phyloP scores from a whole-genome alignment of 1,139 yeast species.

The Casaregolazyma lundiana region DNA sequence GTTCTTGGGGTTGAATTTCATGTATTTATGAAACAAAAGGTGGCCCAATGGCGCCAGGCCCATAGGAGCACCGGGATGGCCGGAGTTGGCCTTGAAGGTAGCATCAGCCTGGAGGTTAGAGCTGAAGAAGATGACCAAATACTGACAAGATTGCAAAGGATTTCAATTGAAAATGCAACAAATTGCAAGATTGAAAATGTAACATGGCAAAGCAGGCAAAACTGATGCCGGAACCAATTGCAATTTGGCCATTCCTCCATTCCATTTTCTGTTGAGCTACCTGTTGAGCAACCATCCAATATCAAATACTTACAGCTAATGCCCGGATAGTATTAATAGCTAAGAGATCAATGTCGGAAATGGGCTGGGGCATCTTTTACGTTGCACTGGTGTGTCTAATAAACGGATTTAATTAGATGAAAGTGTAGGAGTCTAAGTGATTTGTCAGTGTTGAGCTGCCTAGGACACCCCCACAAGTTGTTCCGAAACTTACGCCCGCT shows the following conservation, averaged over 20 bases:
- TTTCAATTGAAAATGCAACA: too few species aligned
- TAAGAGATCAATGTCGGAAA: slow-evolving; percentile 57
- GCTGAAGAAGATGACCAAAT: not conserved
- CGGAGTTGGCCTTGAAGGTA: slow-evolving; percentile 86
- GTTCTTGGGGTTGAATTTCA: slow-evolving; percentile 87
- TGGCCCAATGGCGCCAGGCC: slow-evolving; percentile 93
- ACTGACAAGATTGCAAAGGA: too few species aligned
- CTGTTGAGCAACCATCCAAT: too few species aligned
- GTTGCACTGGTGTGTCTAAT: too few species aligned
- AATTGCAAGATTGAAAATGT: too few species aligned
- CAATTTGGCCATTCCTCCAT: too few species aligned
- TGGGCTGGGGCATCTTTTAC: slow-evolving; percentile 18
- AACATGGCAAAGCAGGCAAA: too few species aligned
- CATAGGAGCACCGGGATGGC: slow-evolving; percentile 99
- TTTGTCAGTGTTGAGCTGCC: not conserved
- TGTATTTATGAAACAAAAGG: slow-evolving; percentile 61
- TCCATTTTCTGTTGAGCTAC: too few species aligned
- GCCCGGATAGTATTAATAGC: slow-evolving; percentile 89
- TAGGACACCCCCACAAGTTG: not conserved
- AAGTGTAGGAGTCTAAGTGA: too few species aligned
- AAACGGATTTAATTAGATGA: too few species aligned
- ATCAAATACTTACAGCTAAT: slow-evolving; percentile 51
- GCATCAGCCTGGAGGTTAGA: slow-evolving; percentile 54
- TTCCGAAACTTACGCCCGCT: slow-evolving; percentile 1
- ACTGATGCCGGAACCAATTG: too few species aligned